phyloP scores from a whole-genome alignment of 257 asterid genomes.

The Petrea volubilis region DNA sequence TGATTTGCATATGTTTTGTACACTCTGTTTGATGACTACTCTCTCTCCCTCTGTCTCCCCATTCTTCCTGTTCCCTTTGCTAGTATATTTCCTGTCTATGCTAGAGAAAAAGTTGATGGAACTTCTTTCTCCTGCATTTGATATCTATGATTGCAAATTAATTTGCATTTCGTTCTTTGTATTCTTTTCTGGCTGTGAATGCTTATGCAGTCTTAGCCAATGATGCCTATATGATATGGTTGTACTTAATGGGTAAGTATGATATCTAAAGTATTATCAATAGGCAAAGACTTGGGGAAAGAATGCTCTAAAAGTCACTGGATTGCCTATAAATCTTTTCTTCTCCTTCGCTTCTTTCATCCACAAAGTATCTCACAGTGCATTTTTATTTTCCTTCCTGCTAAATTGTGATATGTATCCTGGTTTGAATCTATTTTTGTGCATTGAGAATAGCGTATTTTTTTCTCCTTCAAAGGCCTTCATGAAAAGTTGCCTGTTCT shows the following conservation, averaged over 20 bases:
- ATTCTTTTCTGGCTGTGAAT: not conserved
- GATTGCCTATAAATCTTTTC: not conserved
- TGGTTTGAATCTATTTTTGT: not conserved
- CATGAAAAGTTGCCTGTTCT: not conserved
- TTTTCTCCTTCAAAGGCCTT: not conserved
- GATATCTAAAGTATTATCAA: not conserved
- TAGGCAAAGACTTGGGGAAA: not conserved
- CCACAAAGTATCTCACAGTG: not conserved
- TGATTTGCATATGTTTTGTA: too few species aligned
- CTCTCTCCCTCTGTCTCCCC: not conserved
- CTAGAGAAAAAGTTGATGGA: not conserved
- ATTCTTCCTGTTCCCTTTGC: not conserved
- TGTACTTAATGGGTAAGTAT: not conserved
- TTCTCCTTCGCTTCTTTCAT: not conserved
- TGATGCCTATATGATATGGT: not conserved
- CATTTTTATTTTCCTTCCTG: not conserved
- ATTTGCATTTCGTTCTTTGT: not conserved
- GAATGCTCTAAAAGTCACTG: not conserved
- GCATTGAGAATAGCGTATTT: too few species aligned
- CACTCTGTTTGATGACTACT: not conserved
- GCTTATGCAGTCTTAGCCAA: not conserved
- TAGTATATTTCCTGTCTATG: not conserved
- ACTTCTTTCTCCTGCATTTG: not conserved
- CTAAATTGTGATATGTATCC: not conserved
- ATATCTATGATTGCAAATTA: not conserved